These are phyloP conservation scores for Scleroderma citrinum DNA, from an alignment of 768 basidiomycete genomes.

Conservation along the genomic window DNA sequence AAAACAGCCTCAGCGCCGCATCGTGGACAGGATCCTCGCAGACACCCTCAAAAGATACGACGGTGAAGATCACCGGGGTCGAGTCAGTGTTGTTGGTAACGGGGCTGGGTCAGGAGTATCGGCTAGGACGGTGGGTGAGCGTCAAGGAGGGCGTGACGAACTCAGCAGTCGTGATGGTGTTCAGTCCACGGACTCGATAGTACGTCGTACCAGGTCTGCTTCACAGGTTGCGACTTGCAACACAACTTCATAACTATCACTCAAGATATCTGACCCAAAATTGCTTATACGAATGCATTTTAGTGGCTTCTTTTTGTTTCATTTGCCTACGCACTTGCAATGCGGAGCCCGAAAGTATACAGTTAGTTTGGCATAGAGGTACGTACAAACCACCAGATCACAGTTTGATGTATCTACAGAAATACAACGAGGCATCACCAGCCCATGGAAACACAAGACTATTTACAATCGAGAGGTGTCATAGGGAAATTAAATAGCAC, in stretches of 20 bases:
- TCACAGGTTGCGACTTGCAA: neutral
- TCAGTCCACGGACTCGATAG: conserved; percentile 37
- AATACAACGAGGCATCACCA: too few species aligned
- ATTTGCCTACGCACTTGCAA: too few species aligned
- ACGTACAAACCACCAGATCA: too few species aligned
- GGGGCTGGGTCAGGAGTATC: conserved; percentile 82
- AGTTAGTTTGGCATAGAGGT: too few species aligned
- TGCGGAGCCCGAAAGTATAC: too few species aligned
- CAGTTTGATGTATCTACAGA: too few species aligned
- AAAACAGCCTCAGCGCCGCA: conserved; percentile 35
- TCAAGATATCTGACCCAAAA: too few species aligned
- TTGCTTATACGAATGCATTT: too few species aligned
- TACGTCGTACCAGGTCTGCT: neutral
- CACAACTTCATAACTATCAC: neutral
- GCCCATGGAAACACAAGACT: too few species aligned
- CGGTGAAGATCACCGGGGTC: conserved; percentile 31
- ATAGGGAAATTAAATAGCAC: too few species aligned
- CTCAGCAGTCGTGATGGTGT: conserved; percentile 58
- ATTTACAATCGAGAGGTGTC: too few species aligned
- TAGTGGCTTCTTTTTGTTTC: too few species aligned
- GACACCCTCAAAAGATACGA: conserved; percentile 10
- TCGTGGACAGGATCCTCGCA: conserved; percentile 31
- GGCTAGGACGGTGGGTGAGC: conserved; percentile 83
- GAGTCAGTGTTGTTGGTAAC: conserved; percentile 60
- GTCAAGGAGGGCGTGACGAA: conserved; percentile 69